Evolutionary conservation across 768 basidiomycete species (phyloP).

Genomic region (Tulasnella sp.): DNA sequence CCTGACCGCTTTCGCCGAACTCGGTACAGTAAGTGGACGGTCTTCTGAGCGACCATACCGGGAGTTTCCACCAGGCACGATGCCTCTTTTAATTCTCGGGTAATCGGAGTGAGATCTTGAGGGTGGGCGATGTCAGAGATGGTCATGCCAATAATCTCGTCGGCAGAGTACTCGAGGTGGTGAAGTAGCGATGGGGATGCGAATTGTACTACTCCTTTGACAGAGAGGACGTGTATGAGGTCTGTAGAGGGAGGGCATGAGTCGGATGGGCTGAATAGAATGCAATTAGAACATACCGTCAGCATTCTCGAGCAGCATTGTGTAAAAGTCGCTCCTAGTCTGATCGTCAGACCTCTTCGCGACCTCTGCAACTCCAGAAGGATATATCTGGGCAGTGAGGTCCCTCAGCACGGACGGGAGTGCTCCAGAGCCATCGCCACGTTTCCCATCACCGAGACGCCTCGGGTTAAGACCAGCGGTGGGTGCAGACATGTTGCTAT

Average conservation of each 20-base stretch:
- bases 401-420: slow-evolving; percentile 12
- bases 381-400: slow-evolving; percentile 7
- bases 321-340: slow-evolving; percentile 21
- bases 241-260: slow-evolving; percentile 40
- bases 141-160: slow-evolving; percentile 68
- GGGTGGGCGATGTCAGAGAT: slow-evolving; percentile 80
- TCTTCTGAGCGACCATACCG: slow-evolving; percentile 32
- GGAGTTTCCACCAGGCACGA: slow-evolving; percentile 1
- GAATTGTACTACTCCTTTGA: slow-evolving; percentile 89
- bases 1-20: slow-evolving; percentile 51
- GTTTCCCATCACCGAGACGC: slow-evolving; percentile 1
- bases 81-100: slow-evolving; percentile 78
- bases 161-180: slow-evolving; percentile 77
- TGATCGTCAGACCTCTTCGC: slow-evolving; percentile 12
- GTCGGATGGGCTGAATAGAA: not conserved
- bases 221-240: slow-evolving; percentile 81
- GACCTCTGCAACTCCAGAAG: not conserved
- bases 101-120: slow-evolving; percentile 80
- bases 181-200: slow-evolving; percentile 70
- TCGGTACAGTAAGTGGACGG: slow-evolving; percentile 79
- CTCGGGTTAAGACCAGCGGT: slow-evolving; percentile 3
- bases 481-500: slow-evolving; percentile 26
- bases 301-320: slow-evolving; percentile 33
- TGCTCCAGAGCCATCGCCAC: slow-evolving; percentile 2
- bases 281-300: slow-evolving; percentile 25